Evolutionary conservation across 345 rosid genomes (phyloP), one percentile per base, ranked within the genome.

Genomic region (Reutealis trisperma): DNA sequence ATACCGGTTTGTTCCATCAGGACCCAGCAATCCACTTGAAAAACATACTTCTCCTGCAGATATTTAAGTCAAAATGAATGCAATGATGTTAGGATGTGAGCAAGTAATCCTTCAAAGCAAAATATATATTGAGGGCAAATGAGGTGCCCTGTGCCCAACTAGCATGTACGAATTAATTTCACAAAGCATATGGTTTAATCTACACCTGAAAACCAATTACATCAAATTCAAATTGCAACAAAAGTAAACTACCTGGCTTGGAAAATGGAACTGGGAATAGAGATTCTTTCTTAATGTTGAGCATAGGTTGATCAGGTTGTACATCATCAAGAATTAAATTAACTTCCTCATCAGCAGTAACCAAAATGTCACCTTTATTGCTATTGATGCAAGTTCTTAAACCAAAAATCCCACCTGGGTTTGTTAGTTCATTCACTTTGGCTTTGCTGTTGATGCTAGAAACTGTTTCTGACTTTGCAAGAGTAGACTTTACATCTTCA

Each of bases 11-110:
- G 89, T 81, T 77, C 94, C 97, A 81, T 89, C 97, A 25, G 93
- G 94, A 61, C 91, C 93, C 57, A 89, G 88, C 84, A 92, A 78
- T 79, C 96, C 94, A 70, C 89, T 77, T 49, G 98, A 88, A 77
- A 92, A 85, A 77, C 91, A 90, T 67, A 81, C 58, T 75, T 86
- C 87, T 67, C 92, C 94, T 88, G 75, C 70, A 74, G 49, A 68
- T 83, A 47, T 75, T 77, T 74, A 58, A 71, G 52, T 37, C 32
- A 72, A 24, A 15, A 27, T 24, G 37, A 57, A 54, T 69, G 34
- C 14, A 37, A 42, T 22, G 25, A 45, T 52, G 11, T 70, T 6
- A 71, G 27, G 76, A 41, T n/a, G 13, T 49, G 49, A 45, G 34
- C 27, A 54, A 19, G 19, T 10, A 19, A 34, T 18, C 72, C 25